Conservation (phyloP, 306 rosid genomes). For the Sphenostylis stenocarpa region DNA sequence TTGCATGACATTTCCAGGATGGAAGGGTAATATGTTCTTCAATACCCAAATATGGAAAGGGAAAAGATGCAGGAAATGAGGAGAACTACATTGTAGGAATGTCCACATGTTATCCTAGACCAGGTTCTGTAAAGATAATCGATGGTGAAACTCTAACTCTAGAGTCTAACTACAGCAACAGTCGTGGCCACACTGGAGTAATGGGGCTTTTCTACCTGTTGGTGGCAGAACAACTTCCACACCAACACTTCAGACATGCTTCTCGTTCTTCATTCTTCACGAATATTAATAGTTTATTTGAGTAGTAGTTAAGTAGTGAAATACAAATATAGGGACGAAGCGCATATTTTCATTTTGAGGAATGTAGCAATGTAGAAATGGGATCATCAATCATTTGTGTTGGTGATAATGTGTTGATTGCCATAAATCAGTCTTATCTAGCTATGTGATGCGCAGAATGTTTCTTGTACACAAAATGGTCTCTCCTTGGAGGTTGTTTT, state of each 20-base stretch:
- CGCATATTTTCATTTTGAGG: neutral
- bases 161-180: slow-evolving; percentile 47
- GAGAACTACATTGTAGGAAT: slow-evolving; percentile 74
- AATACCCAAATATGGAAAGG: slow-evolving; percentile 65
- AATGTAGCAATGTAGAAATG: neutral
- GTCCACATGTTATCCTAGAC: slow-evolving; percentile 73
- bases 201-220: slow-evolving; percentile 76
- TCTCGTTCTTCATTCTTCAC: slow-evolving; percentile 26
- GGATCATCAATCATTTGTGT: neutral
- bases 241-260: slow-evolving; percentile 18
- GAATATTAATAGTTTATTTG: neutral
- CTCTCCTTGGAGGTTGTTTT: neutral
- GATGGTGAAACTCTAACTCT: slow-evolving; percentile 59
- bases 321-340: neutral
- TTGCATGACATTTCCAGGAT: slow-evolving; percentile 48
- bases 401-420: neutral
- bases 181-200: slow-evolving; percentile 61
- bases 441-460: neutral
- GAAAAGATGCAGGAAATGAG: slow-evolving; percentile 72
- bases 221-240: slow-evolving; percentile 63
- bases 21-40: slow-evolving; percentile 75
- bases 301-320: neutral
- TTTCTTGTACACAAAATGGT: neutral
- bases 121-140: slow-evolving; percentile 59
- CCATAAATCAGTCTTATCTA: neutral